These are phyloP conservation scores for Calonectria pseudoreteaudii DNA, from an alignment of 2,329 filamentous ascomycete genomes.

Conservation along the genomic window DNA sequence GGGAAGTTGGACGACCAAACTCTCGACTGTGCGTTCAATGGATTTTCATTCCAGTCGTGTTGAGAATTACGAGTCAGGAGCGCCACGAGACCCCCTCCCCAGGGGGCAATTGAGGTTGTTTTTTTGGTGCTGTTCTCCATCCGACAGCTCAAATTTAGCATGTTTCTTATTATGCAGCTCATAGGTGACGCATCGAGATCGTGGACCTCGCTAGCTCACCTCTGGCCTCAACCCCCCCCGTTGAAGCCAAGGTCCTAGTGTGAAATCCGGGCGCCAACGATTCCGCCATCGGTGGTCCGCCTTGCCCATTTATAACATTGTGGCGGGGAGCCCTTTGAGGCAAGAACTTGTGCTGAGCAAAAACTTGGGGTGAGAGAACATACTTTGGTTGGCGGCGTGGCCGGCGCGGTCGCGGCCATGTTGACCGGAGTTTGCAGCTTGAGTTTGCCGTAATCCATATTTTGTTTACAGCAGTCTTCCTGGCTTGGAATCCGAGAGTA, in stretches of 20 bases:
- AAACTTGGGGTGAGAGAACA: not conserved
- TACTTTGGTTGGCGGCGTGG: not conserved
- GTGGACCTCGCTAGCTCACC: conserved; percentile 16
- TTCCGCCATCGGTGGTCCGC: not conserved
- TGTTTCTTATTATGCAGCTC: conserved; percentile 24
- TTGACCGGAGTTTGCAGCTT: not conserved
- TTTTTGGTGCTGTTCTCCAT: not conserved
- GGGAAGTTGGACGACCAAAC: not conserved
- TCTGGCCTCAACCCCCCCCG: not conserved
- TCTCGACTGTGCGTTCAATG: not conserved
- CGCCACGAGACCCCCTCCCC: not conserved
- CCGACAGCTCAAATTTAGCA: conserved; percentile 7
- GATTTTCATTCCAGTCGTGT: conserved; percentile 13
- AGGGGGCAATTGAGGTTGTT: not conserved
- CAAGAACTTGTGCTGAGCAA: not conserved
- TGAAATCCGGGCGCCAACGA: not conserved
- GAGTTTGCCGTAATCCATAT: not conserved
- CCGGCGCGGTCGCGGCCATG: not conserved
- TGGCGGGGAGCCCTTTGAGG: conserved; percentile 6
- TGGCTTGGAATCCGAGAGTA: not conserved
- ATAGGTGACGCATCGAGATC: conserved; percentile 20
- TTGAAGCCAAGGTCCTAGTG: not conserved
- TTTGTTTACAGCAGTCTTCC: conserved; percentile 2
- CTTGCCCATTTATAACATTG: not conserved
- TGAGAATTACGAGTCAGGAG: conserved; percentile 25